Evolutionary conservation across 352 stramenopile genomes (phyloP), one percentile per base, ranked within the genome.

Genomic region (Globisporangium nodosum): DNA sequence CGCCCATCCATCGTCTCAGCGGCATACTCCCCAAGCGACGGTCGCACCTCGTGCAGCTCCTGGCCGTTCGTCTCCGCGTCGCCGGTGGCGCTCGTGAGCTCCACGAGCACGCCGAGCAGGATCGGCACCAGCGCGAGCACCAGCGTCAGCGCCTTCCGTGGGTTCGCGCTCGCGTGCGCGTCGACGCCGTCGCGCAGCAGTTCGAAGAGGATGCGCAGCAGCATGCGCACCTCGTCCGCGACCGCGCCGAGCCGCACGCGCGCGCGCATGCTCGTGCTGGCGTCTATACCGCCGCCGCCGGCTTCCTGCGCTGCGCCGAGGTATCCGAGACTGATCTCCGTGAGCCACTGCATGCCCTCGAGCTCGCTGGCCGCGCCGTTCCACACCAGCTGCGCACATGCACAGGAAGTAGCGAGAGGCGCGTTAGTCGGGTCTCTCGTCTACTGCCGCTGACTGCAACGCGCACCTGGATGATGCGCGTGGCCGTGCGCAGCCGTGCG

Each of bases 281-380:
- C 63, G 51, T 9, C 64, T 52, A 1, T 47, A 7, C 15, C 24
- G 37, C 16, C 21, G 30, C 69, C 61, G 20, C 59, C 52, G 9
- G 70, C 40, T 2, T 76, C 64, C 30, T 89, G 72, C 11, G 81
- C 31, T 2, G 68, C 76, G 18, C 64, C 63, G 33, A 85, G 69
- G 58, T 91, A 94, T 47, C 67, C 78, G 45, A 92, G 53, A 40
- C 67, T 84, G 24, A 94, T 72, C 66, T 94, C 85, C 1, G 82
- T 85, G 49, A 92, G 68, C 66, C 86, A 87, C 59, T 88, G 80
- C 70, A 85, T 84, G 47, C 71, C 73, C 62, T 89, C 78, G 43
- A 91, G 64, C 48, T 94, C 84, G 51, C 73, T 92, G 30, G 67
- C 59, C 18, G 63, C 69, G 27, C 80, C 74, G 5, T 68, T 65